Base-by-base conservation (phyloP, 768 basidiomycete genomes). In the Serpula lacrymans region DNA sequence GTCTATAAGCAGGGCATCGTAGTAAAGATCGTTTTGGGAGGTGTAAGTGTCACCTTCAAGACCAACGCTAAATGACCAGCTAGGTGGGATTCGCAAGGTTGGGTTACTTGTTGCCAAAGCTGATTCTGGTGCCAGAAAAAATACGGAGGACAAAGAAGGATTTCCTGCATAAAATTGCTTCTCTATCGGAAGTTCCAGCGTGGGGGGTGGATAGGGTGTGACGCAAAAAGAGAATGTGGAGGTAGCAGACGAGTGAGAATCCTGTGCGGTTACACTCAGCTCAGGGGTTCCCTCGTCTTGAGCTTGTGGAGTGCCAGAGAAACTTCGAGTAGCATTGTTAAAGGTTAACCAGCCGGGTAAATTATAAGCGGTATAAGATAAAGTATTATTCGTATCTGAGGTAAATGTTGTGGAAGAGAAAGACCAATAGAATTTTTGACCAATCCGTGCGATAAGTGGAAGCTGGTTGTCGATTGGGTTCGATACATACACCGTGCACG, bases 41-140 rank as follows among this genome's bases (percentile, higher is more conserved):
- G 55, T 43, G 59, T 81, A 84, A 2, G 87, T 92, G 25, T 74
- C 66, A 44, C 75, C 68, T 37, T 80, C 64, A 51, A 96, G 78
- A 11, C 93, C 94, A 43, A 97, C 75, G 52, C 88, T 90, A 65
- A 95, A 97, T 1, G 88, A 88, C 91, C 92, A 95, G 32, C 67
- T 61, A 6, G 77, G 77, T 1, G 90, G 91, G 8, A 95, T 77
- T 37, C 91, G 71, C 41, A 96, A 57, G 35, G 73, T 67, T 40
- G 82, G 82, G 35, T 63, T 67, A 33, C 60, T 51, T 12, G 68
- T 70, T 21, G 57, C 53, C 22, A 89, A 64, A 11, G 81, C 77
- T 16, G 86, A 84, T 31, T 70, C 66, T 2, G 71, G 60, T n/a
- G 77, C 66, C 28, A 89, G 63, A 41, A 79, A 60, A 52, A 79